A percentile compares a stretch with the other conserved stretches of the same genome.
Conservation (phyloP, 441 rosid genomes). For the Gossypium schwendimanii region DNA sequence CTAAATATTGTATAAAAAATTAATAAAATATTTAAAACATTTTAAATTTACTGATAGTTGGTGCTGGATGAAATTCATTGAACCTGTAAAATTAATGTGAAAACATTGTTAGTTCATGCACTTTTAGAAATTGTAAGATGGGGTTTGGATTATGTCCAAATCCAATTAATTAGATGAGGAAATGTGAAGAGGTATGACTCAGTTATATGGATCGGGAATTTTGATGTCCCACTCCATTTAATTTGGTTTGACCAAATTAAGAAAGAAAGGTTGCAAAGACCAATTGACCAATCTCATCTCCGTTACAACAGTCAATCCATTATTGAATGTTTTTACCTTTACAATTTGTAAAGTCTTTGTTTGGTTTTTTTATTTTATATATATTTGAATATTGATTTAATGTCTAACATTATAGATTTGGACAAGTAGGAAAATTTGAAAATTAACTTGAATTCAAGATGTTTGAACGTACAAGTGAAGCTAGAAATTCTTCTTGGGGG, state of each 20-base stretch:
- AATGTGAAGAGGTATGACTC: neutral
- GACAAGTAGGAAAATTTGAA: too few relatives aligned
- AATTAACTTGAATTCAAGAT: too few relatives aligned
- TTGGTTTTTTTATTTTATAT: too few relatives aligned
- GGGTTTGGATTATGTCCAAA: neutral
- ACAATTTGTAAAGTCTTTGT: too few relatives aligned
- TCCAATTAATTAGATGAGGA: neutral
- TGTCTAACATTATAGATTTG: too few relatives aligned
- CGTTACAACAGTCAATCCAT: neutral
- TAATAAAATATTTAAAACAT: too few relatives aligned
- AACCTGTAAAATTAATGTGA: constrained; percentile 12
- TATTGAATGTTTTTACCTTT: neutral
- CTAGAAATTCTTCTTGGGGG: too few relatives aligned
- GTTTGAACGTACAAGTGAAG: too few relatives aligned
- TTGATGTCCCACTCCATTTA: neutral
- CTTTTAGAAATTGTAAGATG: neutral
- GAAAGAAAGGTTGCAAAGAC: neutral
- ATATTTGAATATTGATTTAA: too few relatives aligned
- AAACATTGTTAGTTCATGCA: constrained; percentile 19
- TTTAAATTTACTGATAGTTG: too few relatives aligned
- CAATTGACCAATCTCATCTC: neutral
- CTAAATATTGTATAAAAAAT: too few relatives aligned
- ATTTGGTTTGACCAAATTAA: neutral
- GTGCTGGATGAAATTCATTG: constrained; percentile 27
- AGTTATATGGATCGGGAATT: neutral